phyloP scores from a whole-genome alignment of 1,284 basidiomycete species.

The Exobasidium cylindrosporum region DNA sequence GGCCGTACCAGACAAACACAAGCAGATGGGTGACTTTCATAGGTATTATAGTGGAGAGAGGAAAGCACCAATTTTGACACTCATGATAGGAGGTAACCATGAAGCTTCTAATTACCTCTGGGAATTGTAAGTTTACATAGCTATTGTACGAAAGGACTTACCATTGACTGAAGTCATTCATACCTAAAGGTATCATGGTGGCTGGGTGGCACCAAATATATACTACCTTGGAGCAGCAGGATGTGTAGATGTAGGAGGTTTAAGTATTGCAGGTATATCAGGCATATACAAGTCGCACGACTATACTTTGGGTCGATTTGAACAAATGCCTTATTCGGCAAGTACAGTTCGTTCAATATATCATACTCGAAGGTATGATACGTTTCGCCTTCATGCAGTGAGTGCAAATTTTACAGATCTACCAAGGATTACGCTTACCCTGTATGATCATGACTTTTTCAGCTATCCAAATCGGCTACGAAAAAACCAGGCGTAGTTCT shows the following conservation, averaged over 20 bases:
- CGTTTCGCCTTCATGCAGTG: conserved; percentile 76
- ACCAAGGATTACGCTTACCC: no score
- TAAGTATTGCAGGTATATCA: conserved; percentile 82
- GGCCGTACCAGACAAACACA: conserved; percentile 87
- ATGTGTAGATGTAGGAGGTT: conserved; percentile 73
- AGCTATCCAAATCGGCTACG: background rate
- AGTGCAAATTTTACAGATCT: no score
- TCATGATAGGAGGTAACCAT: conserved; percentile 97
- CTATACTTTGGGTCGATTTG: conserved; percentile 61
- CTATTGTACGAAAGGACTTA: background rate
- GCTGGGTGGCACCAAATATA: conserved; percentile 84
- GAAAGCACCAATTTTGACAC: conserved; percentile 78
- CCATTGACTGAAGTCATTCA: background rate
- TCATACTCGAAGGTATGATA: conserved; percentile 82
- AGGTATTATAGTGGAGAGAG: conserved; percentile 84
- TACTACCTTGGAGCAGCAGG: conserved; percentile 94
- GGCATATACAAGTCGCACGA: conserved; percentile 87
- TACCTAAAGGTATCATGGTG: conserved; percentile 38
- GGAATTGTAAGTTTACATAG: conserved; percentile 70
- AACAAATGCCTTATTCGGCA: conserved; percentile 68
- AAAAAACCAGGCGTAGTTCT: conserved; percentile 68
- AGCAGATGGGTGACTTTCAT: conserved; percentile 66
- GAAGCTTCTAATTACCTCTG: conserved; percentile 96
- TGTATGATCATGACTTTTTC: no score
- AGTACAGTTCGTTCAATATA: conserved; percentile 78